These are phyloP conservation scores for Colletotrichum ledebouriae DNA, from an alignment of 2,329 filamentous ascomycete species.

Conservation along the genomic window DNA sequence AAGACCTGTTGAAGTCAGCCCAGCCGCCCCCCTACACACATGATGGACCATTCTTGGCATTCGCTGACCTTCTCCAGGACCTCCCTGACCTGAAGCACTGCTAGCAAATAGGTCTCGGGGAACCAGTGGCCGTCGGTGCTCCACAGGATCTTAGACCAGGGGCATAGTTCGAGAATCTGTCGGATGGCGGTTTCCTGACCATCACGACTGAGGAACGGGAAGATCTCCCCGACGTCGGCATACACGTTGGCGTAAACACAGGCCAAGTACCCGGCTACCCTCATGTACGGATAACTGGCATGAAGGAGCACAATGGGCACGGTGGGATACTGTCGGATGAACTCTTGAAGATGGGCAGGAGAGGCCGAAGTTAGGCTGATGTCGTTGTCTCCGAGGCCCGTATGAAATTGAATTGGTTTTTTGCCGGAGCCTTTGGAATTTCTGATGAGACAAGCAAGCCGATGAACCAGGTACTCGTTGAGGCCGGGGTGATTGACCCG, in stretches of 20 bases:
- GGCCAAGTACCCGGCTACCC: constrained; percentile 83
- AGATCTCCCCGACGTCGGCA: constrained; percentile 86
- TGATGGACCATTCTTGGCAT: rapidly evolving
- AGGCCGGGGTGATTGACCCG: constrained; percentile 73
- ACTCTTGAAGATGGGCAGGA: constrained; percentile 79
- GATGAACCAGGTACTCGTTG: constrained; percentile 78
- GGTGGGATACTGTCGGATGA: constrained; percentile 77
- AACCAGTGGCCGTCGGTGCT: constrained; percentile 86
- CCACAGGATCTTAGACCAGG: constrained; percentile 82
- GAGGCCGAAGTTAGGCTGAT: constrained; percentile 78
- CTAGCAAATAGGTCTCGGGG: constrained; percentile 82
- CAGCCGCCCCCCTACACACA: not conserved
- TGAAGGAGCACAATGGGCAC: constrained; percentile 85
- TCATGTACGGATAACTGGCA: constrained; percentile 84
- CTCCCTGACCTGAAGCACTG: constrained; percentile 78
- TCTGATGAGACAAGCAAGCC: constrained; percentile 70
- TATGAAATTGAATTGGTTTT: constrained; percentile 88
- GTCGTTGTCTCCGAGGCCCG: constrained; percentile 84
- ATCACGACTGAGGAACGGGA: constrained; percentile 81
- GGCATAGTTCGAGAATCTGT: constrained; percentile 81
- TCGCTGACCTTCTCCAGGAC: constrained; percentile 72
- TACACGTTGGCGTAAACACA: constrained; percentile 84
- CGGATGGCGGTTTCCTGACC: constrained; percentile 80
- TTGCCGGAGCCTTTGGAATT: constrained; percentile 58
- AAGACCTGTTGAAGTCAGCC: constrained; percentile 65